Base-by-base conservation (phyloP, 139 green algal species). In the Chlamydomonas asymmetrica region DNA sequence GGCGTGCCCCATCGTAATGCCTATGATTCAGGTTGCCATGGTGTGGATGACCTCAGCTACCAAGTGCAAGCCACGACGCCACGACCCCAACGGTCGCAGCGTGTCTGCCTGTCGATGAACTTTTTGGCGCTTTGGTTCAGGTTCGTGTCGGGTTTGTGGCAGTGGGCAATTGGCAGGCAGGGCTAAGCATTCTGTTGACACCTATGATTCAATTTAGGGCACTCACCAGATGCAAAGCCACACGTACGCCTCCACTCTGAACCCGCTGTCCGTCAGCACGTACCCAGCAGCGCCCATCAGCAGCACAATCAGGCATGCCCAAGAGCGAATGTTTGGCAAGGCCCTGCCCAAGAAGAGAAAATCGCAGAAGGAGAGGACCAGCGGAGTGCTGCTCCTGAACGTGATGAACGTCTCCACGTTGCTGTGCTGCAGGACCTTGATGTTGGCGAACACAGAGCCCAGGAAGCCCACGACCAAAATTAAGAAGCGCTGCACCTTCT, bases 351-450 rank as follows among this genome's bases (percentile, higher is more conserved):
- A 75, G 75, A 93, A 93, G 0, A 86, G 4, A 60, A 83, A 94
- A 69, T 95, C 91, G 38, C 90, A 90, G 18, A 95, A 5, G 20
- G 82, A 84, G 32, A 95, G 82, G 7, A 94, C 61, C 39, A 80
- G 57, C 3, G 79, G 79, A 0, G 81, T 91, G 61, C 65, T 74
- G 16, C 72, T 91, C 5, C 91, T 82, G 71, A 96, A 93, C n/a
- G 90, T 91, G 74, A 96, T 96, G 82, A 96, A 94, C 7, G 90
- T 94, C 71, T 96, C 89, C 8, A 96, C 91, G 48, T 93, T 93
- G 31, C 88, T 72, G 49, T 83, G 41, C 59, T 86, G 81, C 27
- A 82, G 59, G 52, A 85, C 80, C 69, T 85, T 85, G 59, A 86
- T 86, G 80, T 86, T 86, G 43, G 49, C 59, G 39, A 78, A 86